These are phyloP conservation scores for Termitomyces sp. DNA, from an alignment of 768 basidiomycete genomes.

Conservation along the genomic window DNA sequence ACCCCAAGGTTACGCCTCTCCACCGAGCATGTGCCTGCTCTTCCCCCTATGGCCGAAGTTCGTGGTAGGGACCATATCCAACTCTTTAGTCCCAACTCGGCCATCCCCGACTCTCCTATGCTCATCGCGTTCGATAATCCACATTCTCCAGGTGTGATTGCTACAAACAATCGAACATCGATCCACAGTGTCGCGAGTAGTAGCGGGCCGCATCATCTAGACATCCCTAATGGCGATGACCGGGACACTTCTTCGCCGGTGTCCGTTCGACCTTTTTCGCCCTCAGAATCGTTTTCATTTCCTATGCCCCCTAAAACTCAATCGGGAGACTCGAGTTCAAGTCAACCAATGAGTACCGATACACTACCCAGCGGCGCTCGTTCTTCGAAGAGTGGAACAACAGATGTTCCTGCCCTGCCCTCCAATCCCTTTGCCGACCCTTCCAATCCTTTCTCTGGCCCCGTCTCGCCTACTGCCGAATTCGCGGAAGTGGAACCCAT, in stretches of 20 bases:
- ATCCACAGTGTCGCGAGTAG: conserved; percentile 34
- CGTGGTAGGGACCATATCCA: conserved; percentile 22
- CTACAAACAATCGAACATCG: conserved; percentile 25
- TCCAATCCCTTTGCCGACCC: conserved; percentile 26
- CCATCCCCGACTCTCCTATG: conserved; percentile 19
- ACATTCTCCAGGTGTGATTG: conserved; percentile 12
- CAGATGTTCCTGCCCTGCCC: conserved; percentile 9
- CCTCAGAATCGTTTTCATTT: conserved; percentile 64
- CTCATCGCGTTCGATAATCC: conserved; percentile 27
- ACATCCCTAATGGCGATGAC: conserved; percentile 18
- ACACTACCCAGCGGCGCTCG: conserved; percentile 3
- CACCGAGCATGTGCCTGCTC: conserved; percentile 26
- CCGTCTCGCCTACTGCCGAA: conserved; percentile 16
- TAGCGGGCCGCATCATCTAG: conserved; percentile 38
- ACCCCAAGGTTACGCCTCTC: conserved; percentile 18
- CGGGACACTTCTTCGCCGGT: conserved; percentile 43
- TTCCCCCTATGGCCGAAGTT: conserved; percentile 55
- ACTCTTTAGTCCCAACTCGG: conserved; percentile 8
- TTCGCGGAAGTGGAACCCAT: conserved; percentile 45
- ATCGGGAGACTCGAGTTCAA: conserved; percentile 17
- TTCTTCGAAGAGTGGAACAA: conserved; percentile 8
- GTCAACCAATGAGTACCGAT: conserved; percentile 18
- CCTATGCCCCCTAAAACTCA: conserved; percentile 49
- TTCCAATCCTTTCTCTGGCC: conserved; percentile 31
- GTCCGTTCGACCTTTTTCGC: conserved; percentile 62